These are phyloP conservation scores for Candida mattraensis DNA, from an alignment of 805 yeast genomes.

Conservation along the genomic window DNA sequence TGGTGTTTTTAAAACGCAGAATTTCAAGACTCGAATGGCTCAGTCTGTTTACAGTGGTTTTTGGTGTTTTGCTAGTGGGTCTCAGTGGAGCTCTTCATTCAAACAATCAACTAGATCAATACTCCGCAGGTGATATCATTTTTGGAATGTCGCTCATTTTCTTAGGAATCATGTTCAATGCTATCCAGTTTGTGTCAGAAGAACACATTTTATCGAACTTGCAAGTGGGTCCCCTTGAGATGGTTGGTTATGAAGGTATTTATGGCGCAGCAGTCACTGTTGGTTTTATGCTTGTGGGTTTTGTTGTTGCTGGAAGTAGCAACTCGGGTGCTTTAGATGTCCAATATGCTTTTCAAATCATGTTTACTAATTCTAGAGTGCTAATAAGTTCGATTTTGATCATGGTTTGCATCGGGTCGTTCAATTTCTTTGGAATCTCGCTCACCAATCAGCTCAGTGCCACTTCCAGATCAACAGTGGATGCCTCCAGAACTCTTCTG, in stretches of 20 bases:
- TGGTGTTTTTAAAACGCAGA: constrained; percentile 53
- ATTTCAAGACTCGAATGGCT: constrained; percentile 68
- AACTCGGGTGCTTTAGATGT: constrained; percentile 56
- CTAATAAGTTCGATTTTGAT: constrained; percentile 56
- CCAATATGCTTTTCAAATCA: constrained; percentile 47
- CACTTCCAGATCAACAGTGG: constrained; percentile 76
- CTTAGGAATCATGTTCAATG: constrained; percentile 65
- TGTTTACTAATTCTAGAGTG: constrained; percentile 44
- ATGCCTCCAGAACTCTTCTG: constrained; percentile 69
- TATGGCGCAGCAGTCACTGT: constrained; percentile 55
- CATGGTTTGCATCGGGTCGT: constrained; percentile 69
- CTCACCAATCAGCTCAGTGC: constrained; percentile 67
- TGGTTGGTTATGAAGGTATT: constrained; percentile 75
- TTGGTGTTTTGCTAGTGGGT: constrained; percentile 75
- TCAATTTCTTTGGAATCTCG: constrained; percentile 73
- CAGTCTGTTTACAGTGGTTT: constrained; percentile 58
- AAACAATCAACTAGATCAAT: constrained; percentile 12
- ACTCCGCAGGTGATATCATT: constrained; percentile 32
- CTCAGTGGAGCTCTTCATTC: constrained; percentile 53
- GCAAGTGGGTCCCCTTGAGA: constrained; percentile 56
- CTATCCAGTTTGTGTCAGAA: constrained; percentile 76
- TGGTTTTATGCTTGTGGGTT: constrained; percentile 43
- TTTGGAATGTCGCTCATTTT: constrained; percentile 61
- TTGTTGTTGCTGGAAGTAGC: constrained; percentile 40
- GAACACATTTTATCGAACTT: constrained; percentile 60